These are phyloP conservation scores for Aureobasidium vineae DNA, from an alignment of 2,329 filamentous ascomycete genomes.

Conservation along the genomic window DNA sequence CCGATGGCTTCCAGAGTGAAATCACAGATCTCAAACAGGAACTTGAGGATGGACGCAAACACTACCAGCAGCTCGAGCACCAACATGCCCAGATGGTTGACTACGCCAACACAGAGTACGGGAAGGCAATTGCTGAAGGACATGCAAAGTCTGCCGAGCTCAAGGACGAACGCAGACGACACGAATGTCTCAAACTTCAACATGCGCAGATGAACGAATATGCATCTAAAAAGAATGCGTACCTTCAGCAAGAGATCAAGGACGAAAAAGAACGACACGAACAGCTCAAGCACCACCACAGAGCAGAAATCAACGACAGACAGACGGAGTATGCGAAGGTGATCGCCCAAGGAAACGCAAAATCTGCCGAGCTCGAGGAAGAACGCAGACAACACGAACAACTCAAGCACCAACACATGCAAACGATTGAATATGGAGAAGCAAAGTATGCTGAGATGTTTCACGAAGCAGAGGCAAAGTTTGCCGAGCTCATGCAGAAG, in stretches of 20 bases:
- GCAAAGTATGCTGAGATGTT: not conserved
- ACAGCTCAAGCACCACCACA: no score
- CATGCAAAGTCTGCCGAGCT: not conserved
- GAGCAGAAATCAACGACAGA: no score
- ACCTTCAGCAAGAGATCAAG: no score
- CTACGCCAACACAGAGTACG: not conserved
- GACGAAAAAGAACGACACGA: no score
- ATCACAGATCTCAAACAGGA: not conserved
- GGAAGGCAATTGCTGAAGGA: not conserved
- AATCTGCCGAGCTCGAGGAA: not conserved
- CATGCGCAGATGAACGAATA: not conserved
- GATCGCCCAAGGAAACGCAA: not conserved
- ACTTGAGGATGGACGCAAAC: not conserved
- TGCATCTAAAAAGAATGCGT: no score
- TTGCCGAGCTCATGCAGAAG: not conserved
- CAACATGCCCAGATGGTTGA: not conserved
- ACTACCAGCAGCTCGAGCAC: not conserved
- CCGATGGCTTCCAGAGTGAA: not conserved
- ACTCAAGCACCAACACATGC: not conserved
- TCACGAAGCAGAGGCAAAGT: not conserved
- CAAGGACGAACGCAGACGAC: no score
- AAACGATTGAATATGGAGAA: not conserved
- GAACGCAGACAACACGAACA: not conserved
- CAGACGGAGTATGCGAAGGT: no score
- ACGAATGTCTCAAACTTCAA: not conserved